Evolutionary conservation across 495 filamentous ascomycete genomes (phyloP), one percentile per base, ranked within the genome.

Genomic region (Evernia prunastri): DNA sequence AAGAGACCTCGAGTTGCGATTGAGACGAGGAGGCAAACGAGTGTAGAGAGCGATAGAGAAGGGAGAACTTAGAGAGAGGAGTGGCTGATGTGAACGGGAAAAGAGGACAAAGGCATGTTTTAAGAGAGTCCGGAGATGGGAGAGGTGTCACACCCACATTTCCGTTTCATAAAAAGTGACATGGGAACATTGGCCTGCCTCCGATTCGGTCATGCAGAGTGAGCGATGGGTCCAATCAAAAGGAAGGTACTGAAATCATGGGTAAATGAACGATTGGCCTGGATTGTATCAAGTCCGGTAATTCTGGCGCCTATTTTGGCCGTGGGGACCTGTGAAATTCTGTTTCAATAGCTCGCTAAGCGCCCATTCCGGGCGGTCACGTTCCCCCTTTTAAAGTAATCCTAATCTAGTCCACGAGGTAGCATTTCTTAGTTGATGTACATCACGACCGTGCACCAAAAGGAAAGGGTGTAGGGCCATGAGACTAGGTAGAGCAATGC

Each of bases 271-370:
- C n/a, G 15, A 54, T 54, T 54, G 51, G 51, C 33, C 49, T 23
- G 33, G 17, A 54, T 23, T n/a, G 18, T 0, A 51, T 31, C 11
- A 31, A 29, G 1, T 12, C 25, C 6, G 27, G 25, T 53, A 31
- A n/a, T 53, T 27, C 45, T 49, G 51, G 51, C 51, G 51, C 29
- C 51, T 54, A 54, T 54, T 54, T 33, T 27, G 27, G 29, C 29
- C n/a, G 29, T 10, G 9, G 20, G 51, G 18, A 33, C 11, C 51
- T 13, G 8, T 54, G 27, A 20, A 15, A 7, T 33, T 20, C 29
- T 33, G n/a, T 20, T 33, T n/a, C 8, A 12, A 20, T 54, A 15
- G n/a, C n/a, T 35, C 29, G 51, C 51, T 54, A 54, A 33, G 51
- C 51, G 51, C 51, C 51, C 51, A 20, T 11, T n/a, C 7, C 51